Evolutionary conservation across 2,329 filamentous ascomycete genomes (phyloP), one percentile per base, ranked within the genome.

Genomic region (Sarocladium strictum): DNA sequence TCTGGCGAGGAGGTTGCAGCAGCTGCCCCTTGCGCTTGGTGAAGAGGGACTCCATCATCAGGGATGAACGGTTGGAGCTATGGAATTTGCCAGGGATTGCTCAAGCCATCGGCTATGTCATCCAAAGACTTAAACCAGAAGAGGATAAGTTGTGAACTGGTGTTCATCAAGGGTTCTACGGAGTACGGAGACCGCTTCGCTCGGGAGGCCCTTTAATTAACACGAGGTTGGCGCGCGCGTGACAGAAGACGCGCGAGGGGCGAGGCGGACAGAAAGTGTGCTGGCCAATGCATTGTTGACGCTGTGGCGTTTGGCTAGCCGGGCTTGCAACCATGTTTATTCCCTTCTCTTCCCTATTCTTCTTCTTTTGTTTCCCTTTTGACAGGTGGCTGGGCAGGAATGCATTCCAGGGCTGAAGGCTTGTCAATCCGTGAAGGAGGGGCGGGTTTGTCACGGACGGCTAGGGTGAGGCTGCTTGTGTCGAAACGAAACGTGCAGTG

Each of bases 151-250:
- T 17, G 14, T 35, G n/a, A n/a, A n/a, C n/a, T n/a, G n/a, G n/a
- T 23, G 27, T 17, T 4, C 10, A 21, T 51, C 26, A 49, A 51
- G 27, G n/a, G 27, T 51, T 51, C 47, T 51, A n/a, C 17, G 47
- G 27, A 35, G 27, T 5, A 15, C 3, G 15, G 3, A n/a, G n/a
- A n/a, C n/a, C n/a, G n/a, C n/a, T n/a, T n/a, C 5, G 3, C 3
- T 35, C 23, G 7, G 21, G 40, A 17, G 29, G 27, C 23, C 11
- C 5, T 33, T 51, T 33, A 51, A 51, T 35, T 51, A 51, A 51
- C 47, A 51, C 47, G 47, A 51, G 27, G 47, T 51, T 51, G 47
- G 47, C 47, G 47, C 47, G 47, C 47, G 27, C 27, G n/a, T 27
- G 21, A n/a, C n/a, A 7, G 4, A 27, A 29, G 21, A 47, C 21